Evolutionary conservation across 2,329 filamentous ascomycete species (phyloP), one percentile per base, ranked within the genome.

Genomic region (Tolypocladium sp.): DNA sequence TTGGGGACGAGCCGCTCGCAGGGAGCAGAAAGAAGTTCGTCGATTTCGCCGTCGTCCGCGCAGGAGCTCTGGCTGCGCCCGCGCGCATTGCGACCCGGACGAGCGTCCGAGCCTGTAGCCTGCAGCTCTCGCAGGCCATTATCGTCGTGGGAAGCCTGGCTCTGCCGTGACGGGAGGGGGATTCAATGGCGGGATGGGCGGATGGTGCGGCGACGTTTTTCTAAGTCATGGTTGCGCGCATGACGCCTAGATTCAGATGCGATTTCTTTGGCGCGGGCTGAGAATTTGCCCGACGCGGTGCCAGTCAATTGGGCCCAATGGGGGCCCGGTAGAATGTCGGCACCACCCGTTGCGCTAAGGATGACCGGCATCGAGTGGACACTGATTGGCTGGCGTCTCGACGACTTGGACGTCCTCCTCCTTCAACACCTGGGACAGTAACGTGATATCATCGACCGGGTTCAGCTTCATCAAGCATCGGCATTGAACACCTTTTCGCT

Each of bases 91-190:
- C 67, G 56, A 67, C 63, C 61, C 72, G 72, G 59, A 76, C 66
- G 51, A 79, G 63, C 54, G 70, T 70, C 61, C 73, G 70, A 62
- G 79, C 72, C 69, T 79, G 77, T 49, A 72, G 68, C 62, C 74
- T 73, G 69, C 80, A 82, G 68, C 71, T 76, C 66, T 79, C 75
- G 67, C 79, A 81, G 59, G 79, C 77, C 77, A 82, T 81, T 69
- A 59, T 59, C 40, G 56, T 22, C 40, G 37, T 46, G 30, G 55
- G 56, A 37, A 37, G 54, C n/a, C 17, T 6, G 9, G 30, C 13
- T 52, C 33, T 41, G 42, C 35, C 35, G 20, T n/a, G 33, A 22
- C 9, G 41, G 12, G 40, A 57, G 27, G 42, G 20, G 8, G 44
- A 12, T 22, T 35, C 20, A 10, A 20, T 52, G 49, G 49, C 49